These are phyloP conservation scores for Geotrichum cucujoidarum DNA, from an alignment of 1,139 yeast genomes.

Conservation along the genomic window DNA sequence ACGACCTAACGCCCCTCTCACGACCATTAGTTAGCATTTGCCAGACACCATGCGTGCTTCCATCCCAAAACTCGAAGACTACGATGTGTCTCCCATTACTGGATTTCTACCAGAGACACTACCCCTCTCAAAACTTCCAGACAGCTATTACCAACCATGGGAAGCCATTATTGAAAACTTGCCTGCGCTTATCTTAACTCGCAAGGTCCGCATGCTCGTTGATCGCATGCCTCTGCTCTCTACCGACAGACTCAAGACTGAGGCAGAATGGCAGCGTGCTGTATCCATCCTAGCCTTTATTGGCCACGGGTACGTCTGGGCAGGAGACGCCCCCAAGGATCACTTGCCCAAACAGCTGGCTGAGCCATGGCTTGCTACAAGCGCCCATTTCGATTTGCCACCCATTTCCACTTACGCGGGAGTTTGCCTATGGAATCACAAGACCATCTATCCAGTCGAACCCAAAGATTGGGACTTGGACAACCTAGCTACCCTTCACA, in stretches of 20 bases:
- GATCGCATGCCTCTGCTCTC: slow-evolving; percentile 56
- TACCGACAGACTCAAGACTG: slow-evolving; percentile 42
- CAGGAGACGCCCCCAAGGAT: slow-evolving; percentile 56
- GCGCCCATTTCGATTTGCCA: slow-evolving; percentile 64
- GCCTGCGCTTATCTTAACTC: slow-evolving; percentile 68
- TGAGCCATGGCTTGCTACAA: slow-evolving; percentile 57
- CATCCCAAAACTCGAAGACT: slow-evolving; percentile 54
- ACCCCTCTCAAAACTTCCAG: slow-evolving; percentile 60
- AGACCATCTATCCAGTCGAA: slow-evolving; percentile 50
- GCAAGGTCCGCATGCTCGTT: slow-evolving; percentile 53
- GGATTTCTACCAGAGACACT: slow-evolving; percentile 73
- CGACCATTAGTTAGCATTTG: background rate
- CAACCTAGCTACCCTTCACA: slow-evolving; percentile 70
- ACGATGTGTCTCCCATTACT: slow-evolving; percentile 60
- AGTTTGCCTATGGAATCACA: slow-evolving; percentile 82
- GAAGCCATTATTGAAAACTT: slow-evolving; percentile 60
- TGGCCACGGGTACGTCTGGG: slow-evolving; percentile 89
- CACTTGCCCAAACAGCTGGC: slow-evolving; percentile 64
- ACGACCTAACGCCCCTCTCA: background rate
- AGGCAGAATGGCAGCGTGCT: slow-evolving; percentile 66
- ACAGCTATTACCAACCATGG: slow-evolving; percentile 70
- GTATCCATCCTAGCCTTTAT: slow-evolving; percentile 72
- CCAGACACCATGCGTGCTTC: slow-evolving; percentile 12
- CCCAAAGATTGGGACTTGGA: slow-evolving; percentile 47
- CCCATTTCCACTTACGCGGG: slow-evolving; percentile 88